Evolutionary conservation across 495 filamentous ascomycete species (phyloP), one percentile per base, ranked within the genome.

Genomic region (Penicillium riverlandense): DNA sequence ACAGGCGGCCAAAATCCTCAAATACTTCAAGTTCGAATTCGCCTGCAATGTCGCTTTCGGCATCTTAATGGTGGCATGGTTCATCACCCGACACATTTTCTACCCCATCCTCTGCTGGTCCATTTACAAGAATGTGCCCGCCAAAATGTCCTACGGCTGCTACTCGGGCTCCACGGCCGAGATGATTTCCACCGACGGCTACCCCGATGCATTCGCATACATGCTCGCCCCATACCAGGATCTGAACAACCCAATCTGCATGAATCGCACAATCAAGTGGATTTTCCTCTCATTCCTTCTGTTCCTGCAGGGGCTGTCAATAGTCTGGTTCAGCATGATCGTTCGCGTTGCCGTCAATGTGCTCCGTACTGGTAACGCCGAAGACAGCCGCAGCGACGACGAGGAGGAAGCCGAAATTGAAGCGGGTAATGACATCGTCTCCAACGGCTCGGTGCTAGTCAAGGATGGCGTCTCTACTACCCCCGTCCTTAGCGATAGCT

Each of bases 311-410:
- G 68, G 72, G 8, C 70, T 97, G 29, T 86, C 85, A 12, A 67
- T 95, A 12, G 71, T 91, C 52, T 97, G 91, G 91, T 94, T 96
- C 59, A 76, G 69, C 53, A 84, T 95, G 82, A 95, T 96, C 55
- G 56, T 88, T 27, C 76, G 78, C 22, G 86, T 97, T 1, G 90
- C 88, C 13, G 67, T 80, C 40, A 79, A 78, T 29, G 86, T 95
- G 2, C 53, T 96, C 12, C 77, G 69, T 37, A 89, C 88, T 22
- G 76, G 77, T n/a, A 73, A 77, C 27, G 90, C 91, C 16, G 91
- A 95, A 42, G 91, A 97, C 54, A 75, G 77, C 28, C 81, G 91
- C 39, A 94, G 87, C 58, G 90, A 95, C 49, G 89, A 89, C 48
- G 91, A 96, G 55, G 89, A 89, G 48, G 91, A 96, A 55, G 85